Conservation (phyloP, 352 stramenopile genomes). For the Phytophthora ramorum region DNA sequence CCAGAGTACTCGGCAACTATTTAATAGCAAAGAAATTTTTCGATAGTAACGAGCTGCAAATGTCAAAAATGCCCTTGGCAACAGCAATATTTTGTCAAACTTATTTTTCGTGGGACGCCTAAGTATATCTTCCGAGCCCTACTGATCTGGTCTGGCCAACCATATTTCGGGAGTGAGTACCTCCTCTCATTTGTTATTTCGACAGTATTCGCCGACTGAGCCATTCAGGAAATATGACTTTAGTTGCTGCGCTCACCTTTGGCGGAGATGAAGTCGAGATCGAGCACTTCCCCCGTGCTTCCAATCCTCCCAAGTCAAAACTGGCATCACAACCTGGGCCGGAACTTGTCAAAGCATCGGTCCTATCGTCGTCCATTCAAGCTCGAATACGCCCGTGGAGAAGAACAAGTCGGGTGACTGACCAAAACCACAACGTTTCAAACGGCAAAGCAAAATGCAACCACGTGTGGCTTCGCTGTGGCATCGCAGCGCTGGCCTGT, state of each 20-base stretch:
- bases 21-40: background rate
- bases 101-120: background rate
- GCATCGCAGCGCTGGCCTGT: background rate
- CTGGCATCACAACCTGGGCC: background rate
- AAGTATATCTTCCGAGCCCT: too few species aligned
- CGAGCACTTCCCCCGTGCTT: background rate
- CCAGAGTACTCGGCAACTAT: background rate
- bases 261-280: background rate
- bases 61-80: background rate
- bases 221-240: background rate
- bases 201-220: background rate
- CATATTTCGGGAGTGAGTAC: too few species aligned
- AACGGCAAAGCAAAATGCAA: background rate
- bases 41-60: background rate
- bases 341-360: background rate
- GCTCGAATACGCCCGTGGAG: background rate
- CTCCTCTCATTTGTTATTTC: background rate
- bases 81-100: background rate
- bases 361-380: background rate
- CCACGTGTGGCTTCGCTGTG: background rate
- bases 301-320: background rate
- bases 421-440: background rate
- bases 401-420: background rate
- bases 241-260: background rate
- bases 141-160: too few species aligned